These are phyloP conservation scores for Lecanosticta acicola DNA, from an alignment of 2,329 filamentous ascomycete species.

Conservation along the genomic window DNA sequence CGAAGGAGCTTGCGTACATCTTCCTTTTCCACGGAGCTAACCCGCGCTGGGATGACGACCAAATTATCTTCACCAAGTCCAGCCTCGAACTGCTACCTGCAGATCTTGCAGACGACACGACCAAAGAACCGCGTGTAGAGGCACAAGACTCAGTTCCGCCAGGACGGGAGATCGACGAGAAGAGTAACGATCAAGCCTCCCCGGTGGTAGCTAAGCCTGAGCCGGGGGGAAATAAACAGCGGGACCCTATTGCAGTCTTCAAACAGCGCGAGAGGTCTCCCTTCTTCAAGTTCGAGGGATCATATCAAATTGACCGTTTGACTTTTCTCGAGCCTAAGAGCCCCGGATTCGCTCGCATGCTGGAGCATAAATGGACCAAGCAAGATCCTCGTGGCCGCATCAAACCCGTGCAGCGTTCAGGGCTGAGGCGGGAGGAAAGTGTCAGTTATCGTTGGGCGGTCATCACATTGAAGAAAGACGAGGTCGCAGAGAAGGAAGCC, in stretches of 20 bases:
- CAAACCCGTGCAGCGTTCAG: constrained; percentile 14
- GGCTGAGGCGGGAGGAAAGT: constrained; percentile 23
- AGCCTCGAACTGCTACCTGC: constrained; percentile 26
- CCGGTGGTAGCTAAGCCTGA: background rate
- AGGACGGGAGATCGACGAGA: background rate
- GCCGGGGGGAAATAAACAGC: background rate
- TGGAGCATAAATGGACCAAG: constrained; percentile 29
- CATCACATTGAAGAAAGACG: constrained; percentile 6
- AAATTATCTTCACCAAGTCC: constrained; percentile 29
- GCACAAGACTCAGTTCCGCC: too few relatives aligned
- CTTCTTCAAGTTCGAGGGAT: constrained; percentile 24
- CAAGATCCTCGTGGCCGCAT: constrained; percentile 15
- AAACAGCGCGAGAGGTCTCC: constrained; percentile 13
- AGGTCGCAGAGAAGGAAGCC: background rate
- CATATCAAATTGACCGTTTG: constrained; percentile 21
- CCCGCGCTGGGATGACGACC: constrained; percentile 24
- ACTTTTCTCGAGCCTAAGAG: constrained; percentile 23
- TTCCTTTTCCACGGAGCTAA: constrained; percentile 27
- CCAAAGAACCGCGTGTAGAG: background rate
- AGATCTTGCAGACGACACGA: background rate
- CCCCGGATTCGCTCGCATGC: constrained; percentile 23
- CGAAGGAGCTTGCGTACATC: constrained; percentile 16
- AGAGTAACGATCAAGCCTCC: background rate
- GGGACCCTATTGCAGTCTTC: constrained; percentile 23
- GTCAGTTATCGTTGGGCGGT: constrained; percentile 21